Evolutionary conservation across 192 early-diverging fungal genomes (phyloP), one percentile per base, ranked within the genome.

Genomic region (Umbelopsis sp.): DNA sequence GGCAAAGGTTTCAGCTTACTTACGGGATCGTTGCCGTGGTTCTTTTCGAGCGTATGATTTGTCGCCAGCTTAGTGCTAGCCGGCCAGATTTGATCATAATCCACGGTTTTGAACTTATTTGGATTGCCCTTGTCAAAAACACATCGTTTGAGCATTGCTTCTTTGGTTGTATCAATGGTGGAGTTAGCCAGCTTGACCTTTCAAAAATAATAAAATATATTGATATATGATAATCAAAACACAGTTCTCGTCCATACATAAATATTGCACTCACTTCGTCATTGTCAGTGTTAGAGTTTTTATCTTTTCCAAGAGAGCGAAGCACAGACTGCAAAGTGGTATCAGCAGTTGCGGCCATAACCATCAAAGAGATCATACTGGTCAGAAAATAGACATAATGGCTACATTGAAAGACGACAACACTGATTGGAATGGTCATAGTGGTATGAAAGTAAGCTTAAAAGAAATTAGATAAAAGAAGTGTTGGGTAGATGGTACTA

Each of bases 281-380:
- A 4, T 41, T 41, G 5, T 41, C 37, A 10, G 37, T 10, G 10
- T 41, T 41, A 41, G 37, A 41, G 5, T 10, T 41, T 9, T 6
- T 10, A 16, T 33, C 27, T 61, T 12, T 61, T 16, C 30, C 55
- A 25, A 61, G n/a, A 18, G 55, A 61, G 16, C 55, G 11, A 18
- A 61, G 25, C 16, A 61, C 25, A 18, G 55, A 61, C 1, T 61
- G 27, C 27, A 61, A 30, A 35, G 55, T 61, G 2, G 27, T 61
- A 25, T 61, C 55, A 33, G 55, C 55, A n/a, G 55, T 61, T 35
- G 55, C 55, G 33, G 55, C 55, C 55, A 61, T 61, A 12, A 61
- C 55, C 55, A 61, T 35, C 55, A 61, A 61, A 7, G 55, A 61
- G 55, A 61, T n/a, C 18, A 61, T 25, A 15, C 55, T 61, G 30